A percentile compares a stretch with the other conserved stretches of the same genome.
phyloP scores from a whole-genome alignment of 1,284 basidiomycete species.

The Abortiporus biennis region DNA sequence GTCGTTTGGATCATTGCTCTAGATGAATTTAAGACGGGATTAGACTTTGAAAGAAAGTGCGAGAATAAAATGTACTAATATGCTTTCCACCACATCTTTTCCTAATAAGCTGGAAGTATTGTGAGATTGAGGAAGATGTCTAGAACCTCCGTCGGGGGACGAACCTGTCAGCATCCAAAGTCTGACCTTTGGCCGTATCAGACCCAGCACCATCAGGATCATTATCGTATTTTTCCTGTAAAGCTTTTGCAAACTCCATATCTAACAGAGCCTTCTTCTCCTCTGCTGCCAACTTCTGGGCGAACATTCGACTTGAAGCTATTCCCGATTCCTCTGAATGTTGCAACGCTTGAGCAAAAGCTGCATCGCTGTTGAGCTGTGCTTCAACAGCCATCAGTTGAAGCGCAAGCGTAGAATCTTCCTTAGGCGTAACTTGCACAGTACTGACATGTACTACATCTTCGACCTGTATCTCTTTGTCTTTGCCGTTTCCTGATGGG shows the following conservation, averaged over 20 bases:
- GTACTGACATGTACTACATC: constrained; percentile 3
- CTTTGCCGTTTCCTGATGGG: constrained; percentile 14
- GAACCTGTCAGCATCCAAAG: constrained; percentile 1
- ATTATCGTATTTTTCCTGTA: constrained; percentile 27
- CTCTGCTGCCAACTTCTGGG: constrained; percentile 31
- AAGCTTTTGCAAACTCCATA: constrained; percentile 30
- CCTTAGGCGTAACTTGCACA: no score
- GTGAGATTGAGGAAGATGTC: not conserved
- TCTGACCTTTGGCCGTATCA: no score
- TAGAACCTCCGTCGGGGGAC: no score
- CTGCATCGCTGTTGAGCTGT: constrained; percentile 24
- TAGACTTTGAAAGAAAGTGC: constrained; percentile 5
- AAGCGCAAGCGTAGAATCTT: constrained; percentile 27
- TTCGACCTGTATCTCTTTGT: constrained; percentile 13
- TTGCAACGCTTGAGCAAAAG: constrained; percentile 29
- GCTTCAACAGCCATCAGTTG: constrained; percentile 25
- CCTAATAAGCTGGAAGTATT: constrained; percentile 21
- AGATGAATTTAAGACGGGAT: not conserved
- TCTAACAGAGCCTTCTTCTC: constrained; percentile 33
- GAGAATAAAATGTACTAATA: constrained; percentile 21
- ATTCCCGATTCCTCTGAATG: constrained; percentile 19
- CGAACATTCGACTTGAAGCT: constrained; percentile 25
- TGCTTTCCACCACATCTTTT: constrained; percentile 20
- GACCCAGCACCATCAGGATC: constrained; percentile 9
- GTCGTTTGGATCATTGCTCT: constrained; percentile 27